Conservation (phyloP, 805 yeast species). For the Candida koratica region DNA sequence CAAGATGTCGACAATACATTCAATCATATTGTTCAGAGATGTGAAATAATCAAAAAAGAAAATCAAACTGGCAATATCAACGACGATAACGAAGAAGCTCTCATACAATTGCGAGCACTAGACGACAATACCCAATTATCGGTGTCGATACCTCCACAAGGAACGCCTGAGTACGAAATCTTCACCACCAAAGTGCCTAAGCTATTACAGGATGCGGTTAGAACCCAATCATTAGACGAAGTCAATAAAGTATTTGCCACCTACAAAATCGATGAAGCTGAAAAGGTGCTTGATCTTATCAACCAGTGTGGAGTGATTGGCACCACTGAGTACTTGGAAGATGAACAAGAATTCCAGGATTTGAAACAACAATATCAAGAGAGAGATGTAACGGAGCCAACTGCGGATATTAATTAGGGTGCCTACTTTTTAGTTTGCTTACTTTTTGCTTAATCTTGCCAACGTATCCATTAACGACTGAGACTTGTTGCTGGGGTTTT, state of each 20-base stretch:
- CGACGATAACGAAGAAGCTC: conserved; percentile 50
- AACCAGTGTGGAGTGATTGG: conserved; percentile 82
- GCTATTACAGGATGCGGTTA: conserved; percentile 71
- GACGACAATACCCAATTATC: conserved; percentile 77
- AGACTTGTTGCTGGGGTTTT: conserved; percentile 14
- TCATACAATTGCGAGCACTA: conserved; percentile 81
- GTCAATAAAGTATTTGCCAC: conserved; percentile 79
- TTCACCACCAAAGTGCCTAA: conserved; percentile 54
- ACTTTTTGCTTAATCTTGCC: conserved; percentile 32
- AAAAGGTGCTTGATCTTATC: conserved; percentile 64
- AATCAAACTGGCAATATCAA: conserved; percentile 30
- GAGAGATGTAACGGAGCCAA: no score
- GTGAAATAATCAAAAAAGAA: conserved; percentile 60
- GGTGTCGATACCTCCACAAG: conserved; percentile 61
- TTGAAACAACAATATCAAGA: conserved; percentile 48
- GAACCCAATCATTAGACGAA: conserved; percentile 64
- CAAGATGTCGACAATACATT: conserved; percentile 73
- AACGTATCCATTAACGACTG: conserved; percentile 35
- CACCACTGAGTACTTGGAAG: conserved; percentile 69
- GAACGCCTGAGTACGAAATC: conserved; percentile 51
- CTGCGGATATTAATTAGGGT: no score
- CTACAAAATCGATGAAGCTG: conserved; percentile 76
- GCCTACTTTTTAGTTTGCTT: no score
- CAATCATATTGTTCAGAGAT: conserved; percentile 71
- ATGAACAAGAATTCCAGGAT: conserved; percentile 62